phyloP scores from a whole-genome alignment of 176 grass and related monocot genomes.

The Rhipidocladum racemiflorum region DNA sequence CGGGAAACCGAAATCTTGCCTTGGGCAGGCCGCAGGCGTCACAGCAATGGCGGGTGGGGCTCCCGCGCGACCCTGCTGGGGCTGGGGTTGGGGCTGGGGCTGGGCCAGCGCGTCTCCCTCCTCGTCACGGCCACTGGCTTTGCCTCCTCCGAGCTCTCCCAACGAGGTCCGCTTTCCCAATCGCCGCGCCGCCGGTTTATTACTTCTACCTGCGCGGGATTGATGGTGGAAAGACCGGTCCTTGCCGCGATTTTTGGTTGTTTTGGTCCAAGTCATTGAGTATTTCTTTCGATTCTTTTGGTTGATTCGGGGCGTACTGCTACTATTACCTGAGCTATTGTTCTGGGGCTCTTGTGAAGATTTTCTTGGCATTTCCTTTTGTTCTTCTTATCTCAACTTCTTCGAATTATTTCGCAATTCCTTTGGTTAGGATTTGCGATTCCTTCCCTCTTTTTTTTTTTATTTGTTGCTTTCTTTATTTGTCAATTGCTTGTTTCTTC shows the following conservation, averaged over 20 bases:
- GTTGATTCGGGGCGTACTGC: background rate
- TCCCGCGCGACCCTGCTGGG: slow-evolving; percentile 27
- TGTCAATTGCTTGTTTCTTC: background rate
- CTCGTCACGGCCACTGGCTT: slow-evolving; percentile 65
- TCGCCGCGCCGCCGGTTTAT: background rate
- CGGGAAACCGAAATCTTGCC: background rate
- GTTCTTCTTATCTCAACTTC: background rate
- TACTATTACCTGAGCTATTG: background rate
- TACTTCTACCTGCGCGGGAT: too few species aligned
- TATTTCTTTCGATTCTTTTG: background rate
- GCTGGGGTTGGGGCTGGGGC: slow-evolving; percentile 34
- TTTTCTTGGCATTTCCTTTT: background rate
- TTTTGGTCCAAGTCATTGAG: background rate
- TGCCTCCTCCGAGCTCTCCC: slow-evolving; percentile 67
- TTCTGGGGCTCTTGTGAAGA: background rate
- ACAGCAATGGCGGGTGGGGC: slow-evolving; percentile 22
- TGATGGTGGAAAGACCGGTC: background rate
- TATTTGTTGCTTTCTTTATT: background rate
- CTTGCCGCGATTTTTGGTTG: background rate
- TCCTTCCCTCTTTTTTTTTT: background rate
- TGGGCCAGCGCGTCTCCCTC: slow-evolving; percentile 65
- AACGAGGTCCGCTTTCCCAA: slow-evolving; percentile 35
- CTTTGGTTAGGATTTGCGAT: background rate
- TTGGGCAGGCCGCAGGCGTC: too few species aligned
- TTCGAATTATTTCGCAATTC: background rate